Evolutionary conservation across 306 rosid genomes (phyloP), one percentile per base, ranked within the genome.

Genomic region (Castanea sativa): DNA sequence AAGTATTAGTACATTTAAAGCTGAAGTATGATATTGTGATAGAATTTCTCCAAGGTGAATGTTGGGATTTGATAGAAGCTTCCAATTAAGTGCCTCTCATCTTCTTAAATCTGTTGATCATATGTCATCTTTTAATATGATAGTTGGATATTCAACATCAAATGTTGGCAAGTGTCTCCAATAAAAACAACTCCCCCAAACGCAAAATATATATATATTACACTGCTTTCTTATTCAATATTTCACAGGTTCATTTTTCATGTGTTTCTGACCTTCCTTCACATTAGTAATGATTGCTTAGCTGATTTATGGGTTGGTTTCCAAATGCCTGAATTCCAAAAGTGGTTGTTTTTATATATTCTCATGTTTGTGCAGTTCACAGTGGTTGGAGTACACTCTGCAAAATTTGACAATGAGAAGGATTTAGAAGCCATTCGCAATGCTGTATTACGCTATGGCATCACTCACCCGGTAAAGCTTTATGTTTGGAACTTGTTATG

Each of bases 341-440:
- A 73, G 14, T 43, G 6, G 2, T 27, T 84, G 56, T 79, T 55
- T 79, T 79, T 83, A 53, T 2, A 18, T 19, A 27, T 79, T 32
- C 79, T 52, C 59, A 56, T 85, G 57, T 60, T 72, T 81, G 58
- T 76, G 71, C 89, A 94, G 99, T 92, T 94, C 73, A 19, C 89
- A 63, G 97, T 94, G 57, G 97, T 94, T 75, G 99, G 99, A 70
- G 99, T 94, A 67, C 99, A 94, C 84, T 94, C 99, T 68, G 99
- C 99, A 38, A 94, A 94, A 82, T 94, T 94, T 80, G 97, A 94
- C 83, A 94, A 92, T 68, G 99, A 94, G 88, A 94, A 91, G 83
- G 99, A 94, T 85, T 91, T 92, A 77, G 97, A 92, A 86, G 99
- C 99, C 78, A 92, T 94, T 82, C 97, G 94, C 87, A 92, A 90